Percentiles rank a stretch among this genome's conserved stretches.
Evolutionary conservation across 2,329 filamentous ascomycete species (phyloP).

Genomic region (Sphaerulina musiva): DNA sequence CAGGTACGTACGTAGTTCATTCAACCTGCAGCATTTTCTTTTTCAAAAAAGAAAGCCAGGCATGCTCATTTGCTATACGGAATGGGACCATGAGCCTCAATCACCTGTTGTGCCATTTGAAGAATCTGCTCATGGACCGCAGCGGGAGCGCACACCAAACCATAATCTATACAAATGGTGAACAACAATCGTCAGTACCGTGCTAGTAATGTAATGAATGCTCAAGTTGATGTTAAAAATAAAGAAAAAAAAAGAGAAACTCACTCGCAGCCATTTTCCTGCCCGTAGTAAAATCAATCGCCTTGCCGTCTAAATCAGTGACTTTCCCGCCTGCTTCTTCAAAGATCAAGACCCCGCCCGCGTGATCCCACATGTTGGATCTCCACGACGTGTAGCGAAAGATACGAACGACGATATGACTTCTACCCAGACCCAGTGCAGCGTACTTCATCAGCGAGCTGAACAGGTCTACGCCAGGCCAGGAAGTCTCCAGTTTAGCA

Average conservation of each 20-base stretch:
- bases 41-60: background rate
- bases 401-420: constrained; percentile 21
- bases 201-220: background rate
- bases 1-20: background rate
- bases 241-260: background rate
- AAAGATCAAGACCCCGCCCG: constrained; percentile 36
- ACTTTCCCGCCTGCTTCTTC: constrained; percentile 42
- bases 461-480: constrained; percentile 48
- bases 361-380: constrained; percentile 49
- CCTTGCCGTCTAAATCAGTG: constrained; percentile 46
- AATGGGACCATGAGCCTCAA: constrained; percentile 9
- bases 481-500: constrained; percentile 37
- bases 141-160: constrained; percentile 22
- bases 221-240: no score
- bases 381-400: constrained; percentile 24
- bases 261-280: constrained; percentile 24
- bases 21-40: background rate
- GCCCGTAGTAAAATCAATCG: constrained; percentile 41
- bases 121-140: constrained; percentile 21
- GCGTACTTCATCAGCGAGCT: constrained; percentile 45
- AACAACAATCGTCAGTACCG: constrained; percentile 1
- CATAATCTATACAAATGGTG: constrained; percentile 14
- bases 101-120: constrained; percentile 14
- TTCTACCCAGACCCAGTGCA: constrained; percentile 20
- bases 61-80: constrained; percentile 8